Percentiles rank a stretch among this genome's conserved stretches.
Conservation (phyloP, 768 basidiomycete genomes). For the Glaciozyma martinii region DNA sequence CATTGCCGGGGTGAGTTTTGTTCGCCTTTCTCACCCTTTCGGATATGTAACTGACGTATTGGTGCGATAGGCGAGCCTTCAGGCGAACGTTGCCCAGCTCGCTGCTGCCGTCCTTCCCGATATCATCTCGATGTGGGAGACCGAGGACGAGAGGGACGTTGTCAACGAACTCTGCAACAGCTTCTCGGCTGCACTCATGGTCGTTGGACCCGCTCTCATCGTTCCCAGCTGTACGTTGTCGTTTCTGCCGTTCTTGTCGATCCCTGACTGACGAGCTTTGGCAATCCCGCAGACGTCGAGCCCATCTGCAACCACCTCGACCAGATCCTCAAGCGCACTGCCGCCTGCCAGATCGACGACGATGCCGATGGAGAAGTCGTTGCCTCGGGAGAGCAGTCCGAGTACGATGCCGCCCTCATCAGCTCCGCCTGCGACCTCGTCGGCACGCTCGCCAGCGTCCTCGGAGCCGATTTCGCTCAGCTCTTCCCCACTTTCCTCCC, state of each 20-base stretch:
- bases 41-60: not conserved
- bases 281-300: conserved; percentile 47
- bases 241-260: not conserved
- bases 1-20: conserved; percentile 32
- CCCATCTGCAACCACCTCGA: conserved; percentile 68
- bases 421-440: conserved; percentile 91
- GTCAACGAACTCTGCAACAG: conserved; percentile 78
- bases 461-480: conserved; percentile 73
- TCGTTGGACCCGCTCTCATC: conserved; percentile 78
- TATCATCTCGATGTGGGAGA: conserved; percentile 78
- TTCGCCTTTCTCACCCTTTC: not conserved
- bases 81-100: conserved; percentile 65
- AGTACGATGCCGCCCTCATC: conserved; percentile 92
- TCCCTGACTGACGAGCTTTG: not conserved
- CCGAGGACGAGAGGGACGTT: conserved; percentile 94
- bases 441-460: conserved; percentile 69
- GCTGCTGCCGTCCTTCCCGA: conserved; percentile 63
- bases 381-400: conserved; percentile 70
- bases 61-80: conserved; percentile 12
- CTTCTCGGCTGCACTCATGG: conserved; percentile 83
- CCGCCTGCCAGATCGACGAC: conserved; percentile 89
- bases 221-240: conserved; percentile 55
- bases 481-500: conserved; percentile 82
- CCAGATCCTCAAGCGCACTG: conserved; percentile 85
- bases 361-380: conserved; percentile 60